Evolutionary conservation across 768 basidiomycete species (phyloP), one percentile per base, ranked within the genome.

Genomic region (Tricholoma furcatifolium): DNA sequence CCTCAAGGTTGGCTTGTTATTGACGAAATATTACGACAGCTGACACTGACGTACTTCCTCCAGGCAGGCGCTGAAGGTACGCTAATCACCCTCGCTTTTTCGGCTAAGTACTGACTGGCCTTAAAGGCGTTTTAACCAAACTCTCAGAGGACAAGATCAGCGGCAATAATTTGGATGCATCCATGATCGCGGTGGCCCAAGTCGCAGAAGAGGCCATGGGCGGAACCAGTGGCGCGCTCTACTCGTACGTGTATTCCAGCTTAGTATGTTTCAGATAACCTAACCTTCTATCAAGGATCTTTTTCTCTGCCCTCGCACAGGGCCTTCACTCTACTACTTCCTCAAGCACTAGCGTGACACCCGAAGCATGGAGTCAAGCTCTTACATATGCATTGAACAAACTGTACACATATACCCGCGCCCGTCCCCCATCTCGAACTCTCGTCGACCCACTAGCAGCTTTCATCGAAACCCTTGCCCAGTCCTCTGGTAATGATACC

Each of bases 361-460:
- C 70, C 3, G 70, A 77, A 27, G 71, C 78, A 9, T 95, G 91
- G 91, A 69, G 75, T 18, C 54, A 61, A 20, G 84, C 89, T 4
- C 76, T 91, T 43, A 62, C 68, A 5, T 70, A 71, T 3, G 85
- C 91, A 15, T 75, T 87, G 17, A 62, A 64, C 18, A 81, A 80
- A 57, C 70, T 93, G 35, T 91, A 86, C 68, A 84, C 81, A 11
- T 93, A 96, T 73, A 97, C 93, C 3, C 85, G 84, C 24, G 94
- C 94, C 12, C 84, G 94, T 23, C 87, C 87, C 2, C 93, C 93
- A 3, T 92, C 90, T 2, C 84, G 94, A 61, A 97, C 94, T 7
- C 83, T 98, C 32, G 80, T 98, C n/a, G 94, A 98, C 70, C 93
- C 94, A 7, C 78, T 98, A 18, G 77, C 82, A 35, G 88, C 90